These are phyloP conservation scores for Kuraishia capsulata DNA, from an alignment of 805 yeast species.

Conservation along the genomic window DNA sequence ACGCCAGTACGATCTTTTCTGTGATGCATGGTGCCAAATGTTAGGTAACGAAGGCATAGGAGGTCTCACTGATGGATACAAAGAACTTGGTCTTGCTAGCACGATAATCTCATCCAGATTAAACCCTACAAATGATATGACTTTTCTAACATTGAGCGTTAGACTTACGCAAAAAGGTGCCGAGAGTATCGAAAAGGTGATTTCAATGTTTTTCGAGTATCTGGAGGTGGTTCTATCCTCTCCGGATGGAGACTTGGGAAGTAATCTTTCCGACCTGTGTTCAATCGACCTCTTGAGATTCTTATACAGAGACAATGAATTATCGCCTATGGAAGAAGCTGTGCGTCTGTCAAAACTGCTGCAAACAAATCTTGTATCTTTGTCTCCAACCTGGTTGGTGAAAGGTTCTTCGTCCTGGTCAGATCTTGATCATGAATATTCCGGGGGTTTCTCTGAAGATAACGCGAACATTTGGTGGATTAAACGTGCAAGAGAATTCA, in stretches of 20 bases:
- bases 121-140: conserved; percentile 23
- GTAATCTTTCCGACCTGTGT: conserved; percentile 36
- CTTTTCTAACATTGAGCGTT: conserved; percentile 40
- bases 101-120: conserved; percentile 34
- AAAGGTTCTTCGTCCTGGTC: conserved; percentile 29
- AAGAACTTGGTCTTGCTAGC: conserved; percentile 23
- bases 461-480: conserved; percentile 28
- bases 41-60: conserved; percentile 55
- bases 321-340: conserved; percentile 39
- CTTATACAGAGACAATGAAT: conserved; percentile 26
- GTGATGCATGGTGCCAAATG: conserved; percentile 37
- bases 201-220: conserved; percentile 25
- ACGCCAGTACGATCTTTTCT: not conserved
- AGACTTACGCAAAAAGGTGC: conserved; percentile 38
- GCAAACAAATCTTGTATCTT: conserved; percentile 22
- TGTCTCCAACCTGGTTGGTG: conserved; percentile 30
- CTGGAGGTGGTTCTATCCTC: conserved; percentile 11
- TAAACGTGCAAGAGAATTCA: conserved; percentile 25
- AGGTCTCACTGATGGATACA: conserved; percentile 35
- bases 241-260: conserved; percentile 20
- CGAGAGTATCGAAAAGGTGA: conserved; percentile 22
- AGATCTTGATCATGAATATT: conserved; percentile 3
- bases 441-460: not conserved
- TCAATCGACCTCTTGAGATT: conserved; percentile 37
- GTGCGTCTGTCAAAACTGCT: conserved; percentile 29